Evolutionary conservation across 768 basidiomycete genomes (phyloP).

Genomic region (Paxillus rubicundulus): DNA sequence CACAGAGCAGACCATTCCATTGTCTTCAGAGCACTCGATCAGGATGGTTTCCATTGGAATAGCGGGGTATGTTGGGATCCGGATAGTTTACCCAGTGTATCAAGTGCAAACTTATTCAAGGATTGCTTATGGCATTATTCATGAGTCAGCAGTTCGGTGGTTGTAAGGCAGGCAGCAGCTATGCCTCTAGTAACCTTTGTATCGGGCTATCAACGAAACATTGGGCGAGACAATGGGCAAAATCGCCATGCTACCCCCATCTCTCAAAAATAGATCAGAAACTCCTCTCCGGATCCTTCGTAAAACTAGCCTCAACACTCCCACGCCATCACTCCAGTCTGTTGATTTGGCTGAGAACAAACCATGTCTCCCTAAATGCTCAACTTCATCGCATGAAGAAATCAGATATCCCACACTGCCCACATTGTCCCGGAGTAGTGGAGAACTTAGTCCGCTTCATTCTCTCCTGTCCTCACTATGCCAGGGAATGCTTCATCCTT

Average conservation of each 20-base stretch:
- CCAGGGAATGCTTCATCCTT: background rate
- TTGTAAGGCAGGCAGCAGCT: too few relatives aligned
- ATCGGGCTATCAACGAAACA: background rate
- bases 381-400: slow-evolving; percentile 30
- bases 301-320: slow-evolving; percentile 5
- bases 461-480: slow-evolving; percentile 26
- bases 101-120: too few relatives aligned
- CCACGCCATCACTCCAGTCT: slow-evolving; percentile 17
- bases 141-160: too few relatives aligned
- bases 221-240: background rate
- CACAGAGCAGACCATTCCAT: too few relatives aligned
- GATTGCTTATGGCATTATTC: too few relatives aligned
- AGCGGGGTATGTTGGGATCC: too few relatives aligned
- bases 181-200: too few relatives aligned
- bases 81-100: too few relatives aligned
- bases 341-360: slow-evolving; percentile 31
- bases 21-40: too few relatives aligned
- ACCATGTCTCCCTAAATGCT: slow-evolving; percentile 29
- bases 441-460: slow-evolving; percentile 34
- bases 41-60: too few relatives aligned
- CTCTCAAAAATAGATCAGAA: background rate
- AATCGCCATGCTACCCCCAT: background rate
- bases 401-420: slow-evolving; percentile 26
- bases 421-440: slow-evolving; percentile 13
- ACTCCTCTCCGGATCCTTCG: background rate